Conservation (phyloP, 148 eudicot species). For the Cornus florida region DNA sequence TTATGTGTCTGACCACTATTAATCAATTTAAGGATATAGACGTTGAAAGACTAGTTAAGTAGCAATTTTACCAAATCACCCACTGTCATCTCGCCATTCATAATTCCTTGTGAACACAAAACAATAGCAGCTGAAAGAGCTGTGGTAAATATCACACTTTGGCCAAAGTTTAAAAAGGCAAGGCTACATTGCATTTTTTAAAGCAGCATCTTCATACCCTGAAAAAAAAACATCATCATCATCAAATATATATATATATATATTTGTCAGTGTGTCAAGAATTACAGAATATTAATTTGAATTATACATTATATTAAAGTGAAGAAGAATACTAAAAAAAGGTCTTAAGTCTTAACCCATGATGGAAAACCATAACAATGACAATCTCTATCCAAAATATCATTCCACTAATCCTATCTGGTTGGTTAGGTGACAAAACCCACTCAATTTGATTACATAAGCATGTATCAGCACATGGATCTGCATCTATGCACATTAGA, state of each 20-base stretch:
- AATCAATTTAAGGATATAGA: not conserved
- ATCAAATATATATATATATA: too few relatives aligned
- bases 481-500: not conserved
- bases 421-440: not conserved
- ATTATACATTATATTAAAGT: not conserved
- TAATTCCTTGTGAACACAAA: conserved; percentile 72
- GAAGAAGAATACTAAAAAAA: not conserved
- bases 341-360: not conserved
- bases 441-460: not conserved
- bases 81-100: conserved; percentile 82
- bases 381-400: not conserved
- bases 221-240: too few relatives aligned
- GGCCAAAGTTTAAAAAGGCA: conserved; percentile 89
- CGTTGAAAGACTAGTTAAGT: not conserved
- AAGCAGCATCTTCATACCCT: too few relatives aligned
- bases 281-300: too few relatives aligned
- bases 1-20: not conserved
- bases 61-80: conserved; percentile 81
- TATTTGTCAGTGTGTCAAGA: too few relatives aligned
- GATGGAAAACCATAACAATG: not conserved
- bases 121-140: conserved; percentile 92
- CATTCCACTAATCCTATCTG: not conserved
- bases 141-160: conserved; percentile 70
- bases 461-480: not conserved
- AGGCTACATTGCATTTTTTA: conserved; percentile 94